Evolutionary conservation across 23 red algal genomes (phyloP).

Genomic region (Gracilaria gracilis): DNA sequence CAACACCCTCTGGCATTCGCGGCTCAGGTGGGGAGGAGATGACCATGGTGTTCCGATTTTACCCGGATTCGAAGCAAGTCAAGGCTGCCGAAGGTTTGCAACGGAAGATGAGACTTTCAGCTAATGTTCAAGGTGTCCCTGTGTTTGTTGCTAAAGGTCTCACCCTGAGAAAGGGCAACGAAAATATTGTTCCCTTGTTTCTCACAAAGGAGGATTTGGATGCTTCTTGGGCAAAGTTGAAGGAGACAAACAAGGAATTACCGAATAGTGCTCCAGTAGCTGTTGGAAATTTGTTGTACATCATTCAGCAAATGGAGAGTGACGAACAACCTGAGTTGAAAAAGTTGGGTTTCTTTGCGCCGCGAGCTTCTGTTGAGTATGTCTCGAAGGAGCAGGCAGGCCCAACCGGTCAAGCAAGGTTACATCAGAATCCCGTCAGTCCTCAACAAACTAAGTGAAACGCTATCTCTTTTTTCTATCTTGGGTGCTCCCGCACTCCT

Average conservation of each 20-base stretch:
- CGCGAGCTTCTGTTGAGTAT: slow-evolving; percentile 74
- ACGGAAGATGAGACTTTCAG: slow-evolving; percentile 57
- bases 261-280: slow-evolving; percentile 68
- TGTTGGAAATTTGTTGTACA: slow-evolving; percentile 84
- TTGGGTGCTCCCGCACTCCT: no score
- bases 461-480: neutral
- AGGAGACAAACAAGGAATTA: slow-evolving; percentile 77
- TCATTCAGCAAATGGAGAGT: slow-evolving; percentile 81
- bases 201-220: slow-evolving; percentile 95
- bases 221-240: slow-evolving; percentile 81
- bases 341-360: slow-evolving; percentile 74
- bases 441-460: slow-evolving; percentile 39
- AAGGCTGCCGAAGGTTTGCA: slow-evolving; percentile 79
- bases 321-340: slow-evolving; percentile 70
- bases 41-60: slow-evolving; percentile 97
- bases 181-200: slow-evolving; percentile 92
- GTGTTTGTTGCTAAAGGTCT: slow-evolving; percentile 94
- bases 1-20: slow-evolving; percentile 84
- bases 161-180: slow-evolving; percentile 89
- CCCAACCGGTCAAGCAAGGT: slow-evolving; percentile 63
- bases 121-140: slow-evolving; percentile 78
- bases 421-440: slow-evolving; percentile 80
- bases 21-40: slow-evolving; percentile 89
- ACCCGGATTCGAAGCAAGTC: slow-evolving; percentile 86
- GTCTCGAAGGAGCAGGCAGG: slow-evolving; percentile 78